phyloP scores from a whole-genome alignment of 129 eudicot genomes.

The Artemisia annua region DNA sequence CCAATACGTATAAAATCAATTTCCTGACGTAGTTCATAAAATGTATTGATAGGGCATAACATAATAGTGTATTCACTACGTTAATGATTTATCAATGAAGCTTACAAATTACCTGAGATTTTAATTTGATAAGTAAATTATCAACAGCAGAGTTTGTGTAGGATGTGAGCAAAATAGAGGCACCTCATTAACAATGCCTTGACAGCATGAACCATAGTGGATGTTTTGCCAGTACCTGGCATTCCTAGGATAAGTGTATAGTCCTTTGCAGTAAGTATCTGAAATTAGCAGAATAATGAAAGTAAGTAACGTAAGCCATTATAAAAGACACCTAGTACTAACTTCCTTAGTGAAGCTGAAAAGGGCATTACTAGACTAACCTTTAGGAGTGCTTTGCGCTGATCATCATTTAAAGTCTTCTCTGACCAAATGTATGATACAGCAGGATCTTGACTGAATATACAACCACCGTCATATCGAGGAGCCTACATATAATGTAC shows the following conservation, averaged over 20 bases:
- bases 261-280: constrained; percentile 93
- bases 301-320: constrained; percentile 7
- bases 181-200: constrained; percentile 87
- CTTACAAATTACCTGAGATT: constrained; percentile 71
- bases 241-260: constrained; percentile 94
- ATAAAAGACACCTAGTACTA: not conserved
- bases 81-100: not conserved
- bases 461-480: constrained; percentile 88
- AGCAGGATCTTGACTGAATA: constrained; percentile 97
- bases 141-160: constrained; percentile 99
- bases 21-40: constrained; percentile 53
- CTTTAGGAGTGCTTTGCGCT: constrained; percentile 91
- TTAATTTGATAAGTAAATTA: constrained; percentile 86
- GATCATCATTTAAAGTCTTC: constrained; percentile 87
- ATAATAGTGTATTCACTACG: too few species aligned
- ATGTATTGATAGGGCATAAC: constrained; percentile 13
- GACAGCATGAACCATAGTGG: constrained; percentile 98
- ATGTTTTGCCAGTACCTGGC: constrained; percentile 99
- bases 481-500: constrained; percentile 63
- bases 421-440: constrained; percentile 91
- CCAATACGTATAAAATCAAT: constrained; percentile 91
- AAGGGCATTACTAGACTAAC: constrained; percentile 35
- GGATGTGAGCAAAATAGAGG: constrained; percentile 95
- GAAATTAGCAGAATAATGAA: constrained; percentile 21
- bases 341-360: not conserved